These are phyloP conservation scores for Trichosanthes truncata DNA, from an alignment of 306 rosid species.

Conservation along the genomic window DNA sequence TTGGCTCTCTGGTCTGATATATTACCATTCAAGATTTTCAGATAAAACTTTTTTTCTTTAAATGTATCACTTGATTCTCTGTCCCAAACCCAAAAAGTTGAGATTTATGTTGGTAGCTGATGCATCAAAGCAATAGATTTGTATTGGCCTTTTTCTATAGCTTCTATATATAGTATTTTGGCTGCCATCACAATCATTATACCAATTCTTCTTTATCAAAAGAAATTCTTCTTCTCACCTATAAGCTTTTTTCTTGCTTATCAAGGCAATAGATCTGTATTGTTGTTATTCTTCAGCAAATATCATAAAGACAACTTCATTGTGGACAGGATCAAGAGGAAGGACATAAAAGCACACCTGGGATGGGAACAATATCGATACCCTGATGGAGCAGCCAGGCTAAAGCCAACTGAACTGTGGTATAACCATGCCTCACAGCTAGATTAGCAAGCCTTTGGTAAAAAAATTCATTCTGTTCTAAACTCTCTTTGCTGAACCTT, in stretches of 20 bases:
- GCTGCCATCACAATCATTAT: background rate
- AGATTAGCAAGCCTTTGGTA: constrained; percentile 35
- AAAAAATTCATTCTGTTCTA: constrained; percentile 34
- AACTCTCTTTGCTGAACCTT: constrained; percentile 37
- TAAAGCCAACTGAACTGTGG: constrained; percentile 51
- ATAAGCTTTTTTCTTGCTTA: background rate
- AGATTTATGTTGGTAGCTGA: background rate
- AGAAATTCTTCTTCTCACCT: background rate
- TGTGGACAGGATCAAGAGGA: background rate
- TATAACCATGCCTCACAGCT: constrained; percentile 30
- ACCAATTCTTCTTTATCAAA: background rate
- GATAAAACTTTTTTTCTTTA: background rate
- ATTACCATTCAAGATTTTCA: background rate
- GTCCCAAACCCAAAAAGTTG: background rate
- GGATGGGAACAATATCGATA: constrained; percentile 45
- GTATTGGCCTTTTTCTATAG: background rate
- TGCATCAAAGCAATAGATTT: background rate
- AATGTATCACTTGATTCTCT: background rate
- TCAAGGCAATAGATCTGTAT: background rate
- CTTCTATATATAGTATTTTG: background rate
- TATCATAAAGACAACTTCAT: background rate
- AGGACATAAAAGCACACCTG: constrained; percentile 15
- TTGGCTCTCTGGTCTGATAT: background rate
- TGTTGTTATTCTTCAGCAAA: background rate
- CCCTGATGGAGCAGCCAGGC: constrained; percentile 71